phyloP scores from a whole-genome alignment of 306 rosid species.

The Begonia fuchsioides region DNA sequence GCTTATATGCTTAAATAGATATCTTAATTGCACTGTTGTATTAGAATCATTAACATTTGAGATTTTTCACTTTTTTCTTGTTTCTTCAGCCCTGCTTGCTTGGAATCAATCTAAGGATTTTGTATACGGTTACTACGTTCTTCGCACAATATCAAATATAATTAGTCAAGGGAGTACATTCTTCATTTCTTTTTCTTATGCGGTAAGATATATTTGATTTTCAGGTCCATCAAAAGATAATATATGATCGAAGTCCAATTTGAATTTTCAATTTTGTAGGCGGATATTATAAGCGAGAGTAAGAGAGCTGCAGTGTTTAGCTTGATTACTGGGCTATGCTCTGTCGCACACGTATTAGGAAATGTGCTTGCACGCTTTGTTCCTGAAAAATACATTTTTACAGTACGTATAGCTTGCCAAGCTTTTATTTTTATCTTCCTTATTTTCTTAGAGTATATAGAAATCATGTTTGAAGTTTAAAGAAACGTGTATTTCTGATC shows the following conservation, averaged over 20 bases:
- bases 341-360: conserved; percentile 48
- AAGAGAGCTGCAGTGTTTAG: conserved; percentile 45
- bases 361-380: conserved; percentile 36
- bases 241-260: conserved; percentile 1
- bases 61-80: neutral
- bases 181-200: conserved; percentile 44
- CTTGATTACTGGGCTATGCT: conserved; percentile 47
- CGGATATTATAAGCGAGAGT: conserved; percentile 33
- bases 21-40: neutral
- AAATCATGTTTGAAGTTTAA: no score
- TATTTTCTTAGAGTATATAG: no score
- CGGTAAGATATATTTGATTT: conserved; percentile 20
- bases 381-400: conserved; percentile 35
- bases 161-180: conserved; percentile 56
- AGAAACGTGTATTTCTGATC: no score
- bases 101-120: conserved; percentile 31
- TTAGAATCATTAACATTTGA: neutral
- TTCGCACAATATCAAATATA: conserved; percentile 37
- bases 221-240: neutral
- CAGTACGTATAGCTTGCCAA: conserved; percentile 14
- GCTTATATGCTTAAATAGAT: neutral
- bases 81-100: conserved; percentile 30
- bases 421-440: no score
- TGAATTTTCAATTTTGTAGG: conserved; percentile 28
- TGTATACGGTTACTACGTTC: conserved; percentile 44